Percentiles rank a stretch among this genome's conserved stretches.
Conservation (phyloP, 306 rosid species). For the Lithocarpus polystachyus region DNA sequence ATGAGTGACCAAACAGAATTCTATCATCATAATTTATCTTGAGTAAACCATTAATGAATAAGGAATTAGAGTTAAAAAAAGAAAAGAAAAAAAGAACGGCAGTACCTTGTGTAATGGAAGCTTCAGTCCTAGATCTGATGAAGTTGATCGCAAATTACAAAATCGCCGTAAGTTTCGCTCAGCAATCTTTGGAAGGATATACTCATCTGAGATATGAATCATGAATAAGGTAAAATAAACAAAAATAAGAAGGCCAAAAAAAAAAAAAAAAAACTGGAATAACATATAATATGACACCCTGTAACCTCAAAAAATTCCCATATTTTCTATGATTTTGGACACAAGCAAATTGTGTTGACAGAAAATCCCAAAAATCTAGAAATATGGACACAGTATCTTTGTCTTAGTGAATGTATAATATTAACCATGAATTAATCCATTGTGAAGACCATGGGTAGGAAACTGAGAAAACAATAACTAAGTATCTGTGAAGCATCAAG, state of each 20-base stretch:
- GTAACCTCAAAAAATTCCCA: not conserved
- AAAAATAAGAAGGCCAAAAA: not conserved
- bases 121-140: conserved; percentile 52
- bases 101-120: conserved; percentile 64
- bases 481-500: not conserved
- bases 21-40: not conserved
- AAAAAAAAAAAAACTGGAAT: not conserved
- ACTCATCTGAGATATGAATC: conserved; percentile 55
- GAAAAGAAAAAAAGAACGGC: not conserved
- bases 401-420: not conserved
- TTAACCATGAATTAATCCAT: not conserved
- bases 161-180: conserved; percentile 72
- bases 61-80: not conserved
- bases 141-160: conserved; percentile 56
- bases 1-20: not conserved
- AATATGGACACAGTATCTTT: not conserved
- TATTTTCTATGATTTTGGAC: not conserved
- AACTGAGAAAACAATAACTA: too few species aligned
- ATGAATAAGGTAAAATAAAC: conserved; percentile 9
- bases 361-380: not conserved
- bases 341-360: not conserved
- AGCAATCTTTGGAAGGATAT: conserved; percentile 75
- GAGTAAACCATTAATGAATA: not conserved
- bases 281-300: not conserved
- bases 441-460: too few species aligned